These are phyloP conservation scores for Sarocladium oryzae DNA, from an alignment of 2,329 filamentous ascomycete genomes.

Conservation along the genomic window DNA sequence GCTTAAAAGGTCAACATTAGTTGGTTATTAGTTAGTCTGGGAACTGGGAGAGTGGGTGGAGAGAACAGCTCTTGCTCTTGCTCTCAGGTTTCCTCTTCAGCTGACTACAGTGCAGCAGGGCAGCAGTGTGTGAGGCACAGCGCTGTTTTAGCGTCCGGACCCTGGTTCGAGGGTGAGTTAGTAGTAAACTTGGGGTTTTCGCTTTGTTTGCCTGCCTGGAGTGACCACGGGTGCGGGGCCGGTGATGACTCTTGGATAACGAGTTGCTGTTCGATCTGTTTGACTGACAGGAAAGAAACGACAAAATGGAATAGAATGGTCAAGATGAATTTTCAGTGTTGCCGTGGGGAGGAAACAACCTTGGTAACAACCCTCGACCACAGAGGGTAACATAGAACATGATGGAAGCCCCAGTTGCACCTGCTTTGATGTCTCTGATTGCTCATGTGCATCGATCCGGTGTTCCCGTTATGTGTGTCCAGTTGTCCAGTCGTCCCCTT, in stretches of 20 bases:
- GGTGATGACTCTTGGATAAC: neutral
- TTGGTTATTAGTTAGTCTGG: too few species aligned
- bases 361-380: neutral
- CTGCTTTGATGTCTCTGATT: constrained; percentile 4
- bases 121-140: neutral
- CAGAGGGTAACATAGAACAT: neutral
- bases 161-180: neutral
- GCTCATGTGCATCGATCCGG: constrained; percentile 8
- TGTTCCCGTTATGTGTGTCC: neutral
- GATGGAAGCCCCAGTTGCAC: constrained; percentile 4
- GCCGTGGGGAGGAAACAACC: neutral
- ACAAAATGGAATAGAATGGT: neutral
- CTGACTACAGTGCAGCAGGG: neutral
- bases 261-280: neutral
- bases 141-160: neutral
- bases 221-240: neutral
- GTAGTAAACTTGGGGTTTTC: neutral
- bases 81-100: neutral
- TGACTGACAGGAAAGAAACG: neutral
- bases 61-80: too few species aligned
- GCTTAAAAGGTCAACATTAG: neutral
- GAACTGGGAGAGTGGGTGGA: too few species aligned
- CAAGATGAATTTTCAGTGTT: neutral
- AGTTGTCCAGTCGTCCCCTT: too few species aligned
- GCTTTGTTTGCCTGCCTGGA: neutral